These are phyloP conservation scores for Gonium pectorale DNA, from an alignment of 139 green algal species.

Conservation along the genomic window DNA sequence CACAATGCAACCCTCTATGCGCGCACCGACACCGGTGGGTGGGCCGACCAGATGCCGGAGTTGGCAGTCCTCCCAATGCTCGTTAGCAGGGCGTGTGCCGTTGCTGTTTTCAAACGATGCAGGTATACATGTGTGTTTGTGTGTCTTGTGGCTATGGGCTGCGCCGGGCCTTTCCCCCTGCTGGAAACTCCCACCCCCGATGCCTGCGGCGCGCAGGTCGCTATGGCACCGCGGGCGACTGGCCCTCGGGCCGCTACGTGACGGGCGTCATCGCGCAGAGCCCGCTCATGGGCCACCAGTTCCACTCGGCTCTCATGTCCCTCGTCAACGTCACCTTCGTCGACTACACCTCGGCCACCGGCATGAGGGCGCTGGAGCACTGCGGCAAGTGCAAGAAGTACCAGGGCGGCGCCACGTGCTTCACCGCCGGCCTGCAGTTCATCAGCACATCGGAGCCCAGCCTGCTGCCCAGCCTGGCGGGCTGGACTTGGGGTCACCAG, in stretches of 20 bases:
- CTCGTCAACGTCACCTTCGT: constrained; percentile 69
- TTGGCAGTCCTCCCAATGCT: no score
- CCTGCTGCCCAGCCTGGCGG: no score
- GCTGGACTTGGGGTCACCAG: constrained; percentile 61
- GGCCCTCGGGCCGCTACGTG: constrained; percentile 48
- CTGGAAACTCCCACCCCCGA: no score
- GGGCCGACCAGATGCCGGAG: no score
- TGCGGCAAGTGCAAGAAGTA: constrained; percentile 57
- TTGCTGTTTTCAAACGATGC: no score
- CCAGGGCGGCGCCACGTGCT: constrained; percentile 64
- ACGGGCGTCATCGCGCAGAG: constrained; percentile 61
- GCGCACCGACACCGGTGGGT: constrained; percentile 41
- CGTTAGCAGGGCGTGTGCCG: no score
- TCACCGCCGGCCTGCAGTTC: constrained; percentile 46
- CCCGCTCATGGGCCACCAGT: constrained; percentile 5
- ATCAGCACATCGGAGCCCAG: constrained; percentile 11
- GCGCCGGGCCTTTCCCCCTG: no score
- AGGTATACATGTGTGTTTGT: no score
- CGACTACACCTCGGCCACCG: constrained; percentile 23
- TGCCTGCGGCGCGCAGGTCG: no score
- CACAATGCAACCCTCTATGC: constrained; percentile 53
- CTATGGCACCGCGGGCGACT: constrained; percentile 52
- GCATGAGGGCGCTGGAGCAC: constrained; percentile 64
- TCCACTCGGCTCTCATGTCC: constrained; percentile 53
- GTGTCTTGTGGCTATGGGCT: no score